Evolutionary conservation across 1,284 basidiomycete genomes (phyloP), one percentile per base, ranked within the genome.

Genomic region (Rhizopogon parksii): DNA sequence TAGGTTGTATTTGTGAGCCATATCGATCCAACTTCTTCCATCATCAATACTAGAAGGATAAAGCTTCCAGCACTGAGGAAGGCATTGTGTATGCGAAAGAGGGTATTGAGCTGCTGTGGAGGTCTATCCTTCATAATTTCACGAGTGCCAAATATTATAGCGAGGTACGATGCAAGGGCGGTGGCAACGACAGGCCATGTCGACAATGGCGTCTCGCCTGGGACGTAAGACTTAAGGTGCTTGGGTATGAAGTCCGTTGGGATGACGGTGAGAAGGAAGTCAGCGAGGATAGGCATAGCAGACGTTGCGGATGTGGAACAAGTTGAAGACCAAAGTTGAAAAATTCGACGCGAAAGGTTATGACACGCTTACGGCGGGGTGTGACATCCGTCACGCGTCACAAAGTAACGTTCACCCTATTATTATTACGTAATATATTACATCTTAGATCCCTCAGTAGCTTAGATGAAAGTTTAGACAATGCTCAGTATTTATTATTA

Each of bases 31-130:
- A 95, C 85, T 71, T 95, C 93, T 71, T 98, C 95, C 39, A 91
- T 68, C 80, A 97, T 95, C 40, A 96, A 77, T 12, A 75, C 73
- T 40, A 99, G 83, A 36, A 98, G 76, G 46, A 97, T 69, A 25
- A 78, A 75, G 56, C 91, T 95, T 34, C 93, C 94, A 35, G 76
- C 64, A 56, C 89, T 91, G 55, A 99, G 80, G 65, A 95, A 72
- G 57, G 92, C 74, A 68, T 99, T 99, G 75, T 99, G 95, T 46
- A 88, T 67, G 74, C 95, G 89, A 74, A 99, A 99, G 56, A 94
- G 79, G 46, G 79, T 70, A 62, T 88, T 93, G 64, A 96, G 84
- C 74, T 89, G 90, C 65, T 80, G 78, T 37, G 87, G 79, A 61
- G 77, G 74, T 59, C 78, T 79, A 67, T 79, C 76, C 70, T 82